Conservation (phyloP, 2,329 filamentous ascomycete genomes). For the Aspergillus aculeatus region DNA sequence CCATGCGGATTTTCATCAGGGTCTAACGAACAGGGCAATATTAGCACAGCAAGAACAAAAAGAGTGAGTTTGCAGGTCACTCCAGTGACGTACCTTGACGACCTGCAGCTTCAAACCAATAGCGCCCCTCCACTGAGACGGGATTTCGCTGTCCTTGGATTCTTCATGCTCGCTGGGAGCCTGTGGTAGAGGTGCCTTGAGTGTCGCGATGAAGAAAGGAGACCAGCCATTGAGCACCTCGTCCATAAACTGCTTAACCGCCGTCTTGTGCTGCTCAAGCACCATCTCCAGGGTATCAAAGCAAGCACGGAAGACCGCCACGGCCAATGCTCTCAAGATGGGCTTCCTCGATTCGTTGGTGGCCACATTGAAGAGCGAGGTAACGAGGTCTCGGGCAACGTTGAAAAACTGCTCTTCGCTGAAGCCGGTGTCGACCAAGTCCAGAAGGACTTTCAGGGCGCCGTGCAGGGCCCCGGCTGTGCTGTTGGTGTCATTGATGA, state of each 20-base stretch:
- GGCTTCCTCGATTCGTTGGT: slow-evolving; percentile 72
- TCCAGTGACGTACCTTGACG: slow-evolving; percentile 62
- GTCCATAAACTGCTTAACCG: slow-evolving; percentile 85
- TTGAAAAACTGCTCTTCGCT: slow-evolving; percentile 94
- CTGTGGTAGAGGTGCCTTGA: slow-evolving; percentile 71
- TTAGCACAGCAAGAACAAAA: slow-evolving; percentile 9
- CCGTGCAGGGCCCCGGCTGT: slow-evolving; percentile 82
- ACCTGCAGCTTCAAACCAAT: slow-evolving; percentile 89
- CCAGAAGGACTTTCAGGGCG: slow-evolving; percentile 79
- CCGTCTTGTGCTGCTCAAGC: slow-evolving; percentile 83
- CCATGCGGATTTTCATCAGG: slow-evolving; percentile 79
- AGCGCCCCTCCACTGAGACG: slow-evolving; percentile 73
- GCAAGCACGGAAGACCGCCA: slow-evolving; percentile 85
- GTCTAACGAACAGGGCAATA: slow-evolving; percentile 52
- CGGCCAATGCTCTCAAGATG: slow-evolving; percentile 76
- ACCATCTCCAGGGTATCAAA: slow-evolving; percentile 97
- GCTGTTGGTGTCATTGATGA: slow-evolving; percentile 66
- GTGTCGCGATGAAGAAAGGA: slow-evolving; percentile 77
- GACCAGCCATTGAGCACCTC: slow-evolving; percentile 81
- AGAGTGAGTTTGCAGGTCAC: not conserved
- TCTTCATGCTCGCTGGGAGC: slow-evolving; percentile 59
- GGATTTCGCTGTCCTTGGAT: slow-evolving; percentile 52
- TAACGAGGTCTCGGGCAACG: slow-evolving; percentile 81
- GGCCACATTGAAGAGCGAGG: slow-evolving; percentile 78
- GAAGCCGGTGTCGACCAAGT: slow-evolving; percentile 89